Base-by-base conservation (phyloP, 192 early-diverging fungal species). In the Podila epigama region DNA sequence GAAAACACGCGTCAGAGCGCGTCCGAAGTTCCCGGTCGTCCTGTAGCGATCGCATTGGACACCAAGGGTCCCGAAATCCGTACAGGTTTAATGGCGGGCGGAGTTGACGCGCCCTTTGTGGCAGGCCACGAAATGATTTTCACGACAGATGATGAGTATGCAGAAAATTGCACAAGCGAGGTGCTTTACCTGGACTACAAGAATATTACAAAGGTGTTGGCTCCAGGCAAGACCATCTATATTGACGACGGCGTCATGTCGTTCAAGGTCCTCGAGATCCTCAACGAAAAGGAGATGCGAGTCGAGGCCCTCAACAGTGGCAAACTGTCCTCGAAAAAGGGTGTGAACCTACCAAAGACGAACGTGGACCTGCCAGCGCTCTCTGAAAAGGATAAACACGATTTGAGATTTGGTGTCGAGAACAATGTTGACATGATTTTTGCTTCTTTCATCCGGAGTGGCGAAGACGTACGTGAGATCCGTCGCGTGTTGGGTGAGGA, bases 231-330 rank as follows among this genome's bases (percentile, higher is more conserved):
- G 81, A 81, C 81, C 20, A 93, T 93, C 70, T 93, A 86, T 66
- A 91, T 97, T 66, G 96, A 97, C 67, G 96, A 97, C 72, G 96
- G 96, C 27, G 90, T 94, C 64, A 87, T 97, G 82, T 91, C 92
- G n/a, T 97, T 97, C 75, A 90, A 91, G 66, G 96, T 97, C 8
- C 84, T 94, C 44, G 92, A 91, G 75, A 83, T 83, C n/a, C n/a
- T n/a, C 31, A 40, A 60, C 28, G 83, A 87, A 6, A 63, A 62
- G 28, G 70, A 84, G 33, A 83, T 92, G 65, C 81, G 73, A 54
- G 91, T 89, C 35, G 79, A 83, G 28, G 91, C 91, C 13, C 77
- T 88, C 69, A 96, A 94, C 79, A 87, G 89, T 73, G 94, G 94
- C 44, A 85, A 87, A 52, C 83, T 97, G 51, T 89, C 89, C 52